Evolutionary conservation across 257 asterid species (phyloP), one percentile per base, ranked within the genome.

Genomic region (Paulownia fortunei): DNA sequence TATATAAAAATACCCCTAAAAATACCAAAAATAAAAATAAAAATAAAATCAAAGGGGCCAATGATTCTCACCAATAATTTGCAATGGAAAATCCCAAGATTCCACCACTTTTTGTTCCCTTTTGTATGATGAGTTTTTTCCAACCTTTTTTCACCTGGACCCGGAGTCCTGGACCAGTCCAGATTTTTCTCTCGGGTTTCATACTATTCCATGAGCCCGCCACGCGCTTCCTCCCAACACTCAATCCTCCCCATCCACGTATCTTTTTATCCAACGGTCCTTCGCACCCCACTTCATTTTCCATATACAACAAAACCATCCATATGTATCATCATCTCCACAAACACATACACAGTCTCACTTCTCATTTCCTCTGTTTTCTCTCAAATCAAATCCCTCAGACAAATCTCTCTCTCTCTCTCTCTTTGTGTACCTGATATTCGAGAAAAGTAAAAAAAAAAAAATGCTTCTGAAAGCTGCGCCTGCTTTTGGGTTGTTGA

Each of bases 381-480:
- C 81, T 32, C 21, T 41, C 49, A 55, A 21, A 34, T 18, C 69
- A n/a, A n/a, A n/a, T n/a, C n/a, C n/a, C n/a, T n/a, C n/a, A n/a
- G n/a, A n/a, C n/a, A n/a, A n/a, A 78, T 59, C 21, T 19, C 58
- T 26, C 74, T 5, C 19, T 9, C 39, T 7, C 71, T 58, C 72
- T 18, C 51, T 30, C 13, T 34, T 19, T 16, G 6, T 30, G 16
- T 19, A 3, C 1, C 7, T 13, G 32, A 11, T 61, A 30, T 19
- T 2, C 66, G 4, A 32, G 47, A 18, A 23, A n/a, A n/a, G n/a
- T n/a, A n/a, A n/a, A n/a, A n/a, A n/a, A n/a, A 24, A 44, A 16
- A 79, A n/a, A 34, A 92, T 90, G 97, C 86, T 94, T 82, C 92
- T 94, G 69, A 86, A 88, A 80, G 86, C 84, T 8, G 77, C 94